These are phyloP conservation scores for Quercus wislizeni DNA, from an alignment of 306 rosid species.

Conservation along the genomic window DNA sequence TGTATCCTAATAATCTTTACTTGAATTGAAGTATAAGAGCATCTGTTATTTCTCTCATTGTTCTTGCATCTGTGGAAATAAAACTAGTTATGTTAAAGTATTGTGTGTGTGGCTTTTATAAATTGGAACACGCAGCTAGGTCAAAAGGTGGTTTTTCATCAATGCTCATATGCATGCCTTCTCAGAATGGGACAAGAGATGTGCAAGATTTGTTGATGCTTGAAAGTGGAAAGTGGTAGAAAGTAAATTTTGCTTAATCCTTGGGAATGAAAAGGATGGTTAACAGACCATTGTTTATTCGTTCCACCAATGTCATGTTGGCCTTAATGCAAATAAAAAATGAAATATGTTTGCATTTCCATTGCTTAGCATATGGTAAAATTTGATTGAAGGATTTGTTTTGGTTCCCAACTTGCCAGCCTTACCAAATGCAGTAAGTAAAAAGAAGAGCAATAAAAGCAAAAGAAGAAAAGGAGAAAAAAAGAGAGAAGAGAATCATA, in stretches of 20 bases:
- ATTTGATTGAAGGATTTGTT: too few species aligned
- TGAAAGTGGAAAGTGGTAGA: neutral
- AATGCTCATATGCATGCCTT: neutral
- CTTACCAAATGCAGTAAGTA: too few species aligned
- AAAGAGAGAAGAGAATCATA: too few species aligned
- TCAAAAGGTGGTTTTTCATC: neutral
- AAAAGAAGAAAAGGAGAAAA: too few species aligned
- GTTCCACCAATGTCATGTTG: too few species aligned
- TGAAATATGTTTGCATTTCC: too few species aligned
- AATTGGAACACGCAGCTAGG: neutral
- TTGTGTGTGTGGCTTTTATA: neutral
- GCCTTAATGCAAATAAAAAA: too few species aligned
- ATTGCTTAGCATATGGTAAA: too few species aligned
- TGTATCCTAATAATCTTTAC: conserved; percentile 30
- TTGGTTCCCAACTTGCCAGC: too few species aligned
- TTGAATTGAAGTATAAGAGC: conserved; percentile 11
- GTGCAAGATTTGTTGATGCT: neutral
- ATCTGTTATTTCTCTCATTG: neutral
- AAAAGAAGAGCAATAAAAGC: too few species aligned
- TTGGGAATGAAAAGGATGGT: too few species aligned
- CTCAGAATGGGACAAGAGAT: neutral
- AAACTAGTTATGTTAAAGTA: neutral
- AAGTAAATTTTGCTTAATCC: neutral
- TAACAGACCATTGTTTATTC: too few species aligned
- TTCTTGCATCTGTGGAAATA: neutral